Evolutionary conservation across 2,329 filamentous ascomycete species (phyloP), one percentile per base, ranked within the genome.

Genomic region (Phialophora tarda): DNA sequence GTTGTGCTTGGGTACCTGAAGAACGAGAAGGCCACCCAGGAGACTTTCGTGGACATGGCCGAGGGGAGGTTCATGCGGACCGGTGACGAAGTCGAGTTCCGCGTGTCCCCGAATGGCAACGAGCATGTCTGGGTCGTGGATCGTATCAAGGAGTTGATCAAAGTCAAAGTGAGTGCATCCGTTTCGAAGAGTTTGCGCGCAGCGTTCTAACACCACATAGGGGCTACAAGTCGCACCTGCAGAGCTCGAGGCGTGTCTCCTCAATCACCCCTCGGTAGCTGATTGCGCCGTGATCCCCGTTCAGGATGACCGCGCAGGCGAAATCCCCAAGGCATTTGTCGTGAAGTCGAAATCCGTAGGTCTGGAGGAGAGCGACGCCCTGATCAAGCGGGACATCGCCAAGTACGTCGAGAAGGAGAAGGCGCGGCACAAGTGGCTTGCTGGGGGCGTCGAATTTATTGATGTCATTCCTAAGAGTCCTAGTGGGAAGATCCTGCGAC

Each of bases 1-100:
- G 86, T 96, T 0, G 88, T 91, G 0, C 78, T 97, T 0, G 93
- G 93, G 0, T 97, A 97, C 72, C 80, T 96, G 61, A 90, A 96
- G 79, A 96, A 97, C 74, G 88, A 91, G 53, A 89, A 91, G 74
- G 92, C 93, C 2, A 96, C 89, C 23, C 83, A 85, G 59, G 92
- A 96, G 75, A 95, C 93, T 0, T 97, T 92, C 73, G 70, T 73
- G 6, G 88, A 93, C 70, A 83, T 83, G n/a, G 75, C 79, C 14
- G 88, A 88, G 10, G 73, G 73, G 10, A 79, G 88, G 69, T 95
- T 92, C 87, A 87, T 96, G 83, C 86, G 86, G 48, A 97, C 93
- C 0, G 93, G 93, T 5, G 93, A 97, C 73, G 91, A 96, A 76
- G 92, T 90, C 0, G 81, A 94, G 2, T 81, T 96, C 11, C 83